phyloP scores from a whole-genome alignment of 148 eudicot species.

The Rhododendron griersonianum region DNA sequence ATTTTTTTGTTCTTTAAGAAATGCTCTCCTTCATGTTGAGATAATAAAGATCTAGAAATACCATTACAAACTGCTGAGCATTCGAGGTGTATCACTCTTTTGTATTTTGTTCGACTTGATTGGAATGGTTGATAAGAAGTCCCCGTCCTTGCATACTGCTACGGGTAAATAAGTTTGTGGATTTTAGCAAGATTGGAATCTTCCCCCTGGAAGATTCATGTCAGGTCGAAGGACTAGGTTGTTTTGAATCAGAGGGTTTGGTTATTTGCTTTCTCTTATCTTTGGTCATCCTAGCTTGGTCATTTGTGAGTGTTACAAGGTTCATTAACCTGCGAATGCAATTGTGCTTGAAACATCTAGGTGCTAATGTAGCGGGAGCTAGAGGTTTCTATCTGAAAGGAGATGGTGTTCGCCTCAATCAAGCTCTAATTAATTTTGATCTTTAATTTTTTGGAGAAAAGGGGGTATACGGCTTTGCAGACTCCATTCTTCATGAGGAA shows the following conservation, averaged over 20 bases:
- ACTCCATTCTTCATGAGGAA: slow-evolving; percentile 96
- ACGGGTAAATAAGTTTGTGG: no score
- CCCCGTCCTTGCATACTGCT: no score
- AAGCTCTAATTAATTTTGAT: slow-evolving; percentile 87
- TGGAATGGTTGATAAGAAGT: no score
- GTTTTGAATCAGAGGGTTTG: no score
- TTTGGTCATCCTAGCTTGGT: neutral
- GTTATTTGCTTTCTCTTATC: neutral
- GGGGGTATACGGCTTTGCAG: slow-evolving; percentile 59
- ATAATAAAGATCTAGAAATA: neutral
- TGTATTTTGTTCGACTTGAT: no score
- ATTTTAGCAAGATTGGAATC: no score
- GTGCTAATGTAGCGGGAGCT: slow-evolving; percentile 95
- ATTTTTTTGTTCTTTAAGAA: neutral
- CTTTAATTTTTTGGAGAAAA: slow-evolving; percentile 55
- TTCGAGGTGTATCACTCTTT: neutral
- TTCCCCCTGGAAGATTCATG: no score
- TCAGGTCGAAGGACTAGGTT: no score
- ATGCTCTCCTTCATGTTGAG: neutral
- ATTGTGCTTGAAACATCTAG: slow-evolving; percentile 29
- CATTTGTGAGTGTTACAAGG: neutral
- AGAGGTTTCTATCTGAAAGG: slow-evolving; percentile 95
- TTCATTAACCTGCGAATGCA: slow-evolving; percentile 7
- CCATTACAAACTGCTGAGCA: neutral
- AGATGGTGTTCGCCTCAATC: slow-evolving; percentile 85